Evolutionary conservation across 169 alveolate species (phyloP), one percentile per base, ranked within the genome.

Genomic region (Plasmodium relictum): DNA sequence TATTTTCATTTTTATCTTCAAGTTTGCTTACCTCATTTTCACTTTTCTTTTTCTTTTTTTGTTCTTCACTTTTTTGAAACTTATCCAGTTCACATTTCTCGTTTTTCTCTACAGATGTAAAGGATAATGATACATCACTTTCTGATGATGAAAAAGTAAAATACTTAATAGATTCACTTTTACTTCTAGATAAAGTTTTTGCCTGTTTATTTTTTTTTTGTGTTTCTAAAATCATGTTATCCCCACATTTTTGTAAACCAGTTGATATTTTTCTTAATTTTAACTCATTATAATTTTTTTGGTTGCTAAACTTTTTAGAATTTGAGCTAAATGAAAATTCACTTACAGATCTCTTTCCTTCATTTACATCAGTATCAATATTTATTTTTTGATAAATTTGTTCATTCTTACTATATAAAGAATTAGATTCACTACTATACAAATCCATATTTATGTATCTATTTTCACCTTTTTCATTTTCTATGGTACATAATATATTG

Each of bases 331-430:
- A 50, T 52, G 50, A 54, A 12, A 58, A 58, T 12, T 78, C 89
- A 65, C 78, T 78, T 65, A 54, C 48, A 8, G 89, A 78, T 56
- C 74, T 48, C 14, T 70, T 78, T 20, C 22, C 76, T n/a, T 78
- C 58, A 45, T 44, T 22, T 22, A 69, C 6, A 45, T 45, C 10
- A 12, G 18, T 37, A 39, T 37, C 52, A 6, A 14, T 37, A 12
- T 63, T 63, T 12, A 8, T 63, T 12, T 63, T 63, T 31, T 18
- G 12, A 31, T 14, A 24, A 6, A 39, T 10, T 45, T 16, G 6
- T 18, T 45, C 3, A 20, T 69, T 69, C 44, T 10, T 3, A 6
- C 41, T 9, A 45, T 45, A 12, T 7, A 45, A 7, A 69, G 78
- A 69, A 69, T 26, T 3, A 18, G 20, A 69, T 69, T 69, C 42